phyloP scores from a whole-genome alignment of 176 grass and related monocot species.

The Phoenix dactylifera region DNA sequence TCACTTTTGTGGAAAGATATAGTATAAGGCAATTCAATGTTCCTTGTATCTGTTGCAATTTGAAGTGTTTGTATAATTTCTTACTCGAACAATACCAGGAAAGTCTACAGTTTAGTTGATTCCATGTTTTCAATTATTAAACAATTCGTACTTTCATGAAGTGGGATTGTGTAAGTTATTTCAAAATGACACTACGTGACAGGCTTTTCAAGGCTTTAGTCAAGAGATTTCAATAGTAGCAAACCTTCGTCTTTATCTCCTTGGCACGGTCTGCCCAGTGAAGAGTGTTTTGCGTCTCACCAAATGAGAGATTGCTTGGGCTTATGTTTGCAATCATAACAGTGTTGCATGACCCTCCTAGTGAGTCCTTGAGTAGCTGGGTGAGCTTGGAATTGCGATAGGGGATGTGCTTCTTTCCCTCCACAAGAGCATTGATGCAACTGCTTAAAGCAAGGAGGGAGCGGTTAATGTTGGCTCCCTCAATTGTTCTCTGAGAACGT shows the following conservation, averaged over 20 bases:
- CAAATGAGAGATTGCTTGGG: constrained; percentile 56
- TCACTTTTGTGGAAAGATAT: no score
- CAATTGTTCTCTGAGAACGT: constrained; percentile 62
- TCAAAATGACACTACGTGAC: no score
- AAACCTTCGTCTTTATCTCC: constrained; percentile 92
- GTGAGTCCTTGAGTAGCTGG: constrained; percentile 94
- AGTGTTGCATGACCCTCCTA: constrained; percentile 81
- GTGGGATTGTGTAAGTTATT: no score
- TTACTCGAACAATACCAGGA: no score
- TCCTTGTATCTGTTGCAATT: no score
- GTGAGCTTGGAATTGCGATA: constrained; percentile 95
- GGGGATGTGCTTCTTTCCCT: constrained; percentile 94
- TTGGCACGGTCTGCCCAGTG: constrained; percentile 99
- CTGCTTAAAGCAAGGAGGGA: constrained; percentile 88
- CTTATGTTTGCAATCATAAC: constrained; percentile 97
- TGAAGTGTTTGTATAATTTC: no score
- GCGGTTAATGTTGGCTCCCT: constrained; percentile 92
- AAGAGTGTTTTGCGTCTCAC: constrained; percentile 94
- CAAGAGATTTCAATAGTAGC: constrained; percentile 4
- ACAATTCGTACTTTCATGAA: no score
- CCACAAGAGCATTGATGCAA: constrained; percentile 91
- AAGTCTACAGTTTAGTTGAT: no score
- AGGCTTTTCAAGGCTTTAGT: no score
- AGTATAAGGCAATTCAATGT: no score
- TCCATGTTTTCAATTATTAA: no score